phyloP scores from a whole-genome alignment of 768 basidiomycete genomes.

The Gymnopilus dilepis region DNA sequence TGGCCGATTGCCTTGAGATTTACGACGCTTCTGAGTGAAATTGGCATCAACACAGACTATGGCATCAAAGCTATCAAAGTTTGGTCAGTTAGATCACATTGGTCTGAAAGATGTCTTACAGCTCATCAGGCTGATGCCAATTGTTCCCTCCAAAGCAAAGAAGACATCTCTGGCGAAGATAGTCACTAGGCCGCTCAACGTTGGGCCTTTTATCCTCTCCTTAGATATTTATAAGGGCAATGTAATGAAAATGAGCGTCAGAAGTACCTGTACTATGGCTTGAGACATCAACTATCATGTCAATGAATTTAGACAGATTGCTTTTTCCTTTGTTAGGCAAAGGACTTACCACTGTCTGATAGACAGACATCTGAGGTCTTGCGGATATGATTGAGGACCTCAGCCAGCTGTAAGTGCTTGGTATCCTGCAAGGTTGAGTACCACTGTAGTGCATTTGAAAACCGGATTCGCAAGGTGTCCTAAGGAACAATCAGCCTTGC shows the following conservation, averaged over 20 bases:
- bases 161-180: no score
- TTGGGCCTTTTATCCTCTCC: background rate
- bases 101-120: background rate
- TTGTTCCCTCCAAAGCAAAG: background rate
- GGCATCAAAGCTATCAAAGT: conserved; percentile 25
- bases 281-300: background rate
- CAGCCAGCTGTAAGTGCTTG: conserved; percentile 6
- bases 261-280: no score
- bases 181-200: background rate
- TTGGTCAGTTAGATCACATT: conserved; percentile 8
- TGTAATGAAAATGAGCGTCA: no score
- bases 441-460: conserved; percentile 33
- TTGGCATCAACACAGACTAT: conserved; percentile 38
- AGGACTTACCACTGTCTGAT: no score
- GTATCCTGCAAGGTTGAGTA: conserved; percentile 19
- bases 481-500: background rate
- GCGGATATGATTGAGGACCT: conserved; percentile 5
- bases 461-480: conserved; percentile 28
- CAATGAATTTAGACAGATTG: background rate
- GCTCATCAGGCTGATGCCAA: background rate
- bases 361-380: background rate
- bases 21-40: conserved; percentile 38
- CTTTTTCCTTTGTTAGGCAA: no score
- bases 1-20: conserved; percentile 19
- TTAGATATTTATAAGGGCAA: background rate